A percentile compares a stretch with the other conserved stretches of the same genome.
phyloP scores from a whole-genome alignment of 768 basidiomycete species.

The Auricularia sp. region DNA sequence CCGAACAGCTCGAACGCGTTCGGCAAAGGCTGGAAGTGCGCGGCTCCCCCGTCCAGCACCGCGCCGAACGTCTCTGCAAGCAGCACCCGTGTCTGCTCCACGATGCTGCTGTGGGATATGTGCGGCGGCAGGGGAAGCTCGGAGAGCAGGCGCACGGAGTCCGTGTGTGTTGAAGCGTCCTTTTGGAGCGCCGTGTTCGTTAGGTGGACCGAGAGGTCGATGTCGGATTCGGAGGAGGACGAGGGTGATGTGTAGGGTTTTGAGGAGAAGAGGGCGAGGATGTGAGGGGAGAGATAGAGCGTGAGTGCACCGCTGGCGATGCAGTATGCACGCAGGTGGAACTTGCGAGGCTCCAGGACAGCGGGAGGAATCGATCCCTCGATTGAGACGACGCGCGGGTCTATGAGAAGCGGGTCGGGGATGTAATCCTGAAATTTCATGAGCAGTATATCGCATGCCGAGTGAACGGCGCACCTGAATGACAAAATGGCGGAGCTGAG shows the following conservation, averaged over 20 bases:
- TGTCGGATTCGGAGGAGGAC: slow-evolving; percentile 11
- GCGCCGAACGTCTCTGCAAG: slow-evolving; percentile 81
- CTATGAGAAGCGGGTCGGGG: slow-evolving; percentile 62
- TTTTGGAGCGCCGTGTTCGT: slow-evolving; percentile 88
- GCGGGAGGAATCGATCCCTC: slow-evolving; percentile 25
- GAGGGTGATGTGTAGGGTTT: slow-evolving; percentile 51
- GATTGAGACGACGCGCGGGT: slow-evolving; percentile 32
- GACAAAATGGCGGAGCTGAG: slow-evolving; percentile 91
- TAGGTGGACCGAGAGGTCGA: slow-evolving; percentile 66
- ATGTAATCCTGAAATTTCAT: slow-evolving; percentile 67
- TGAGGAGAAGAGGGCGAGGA: slow-evolving; percentile 83
- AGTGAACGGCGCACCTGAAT: slow-evolving; percentile 57
- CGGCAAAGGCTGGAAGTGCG: slow-evolving; percentile 50
- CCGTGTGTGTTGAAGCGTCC: slow-evolving; percentile 20
- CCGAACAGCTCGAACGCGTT: slow-evolving; percentile 96
- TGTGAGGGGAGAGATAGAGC: slow-evolving; percentile 70
- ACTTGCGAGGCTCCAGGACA: slow-evolving; percentile 53
- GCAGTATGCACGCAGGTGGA: slow-evolving; percentile 88
- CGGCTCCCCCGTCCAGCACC: slow-evolving; percentile 43
- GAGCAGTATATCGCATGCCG: slow-evolving; percentile 1
- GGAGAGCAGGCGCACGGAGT: slow-evolving; percentile 59
- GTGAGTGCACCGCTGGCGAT: slow-evolving; percentile 66
- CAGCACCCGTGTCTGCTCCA: slow-evolving; percentile 51
- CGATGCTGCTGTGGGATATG: slow-evolving; percentile 40
- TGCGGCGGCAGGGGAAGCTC: slow-evolving; percentile 44